Evolutionary conservation across 2,329 filamentous ascomycete species (phyloP), one percentile per base, ranked within the genome.

Genomic region (Drechslera avenae): DNA sequence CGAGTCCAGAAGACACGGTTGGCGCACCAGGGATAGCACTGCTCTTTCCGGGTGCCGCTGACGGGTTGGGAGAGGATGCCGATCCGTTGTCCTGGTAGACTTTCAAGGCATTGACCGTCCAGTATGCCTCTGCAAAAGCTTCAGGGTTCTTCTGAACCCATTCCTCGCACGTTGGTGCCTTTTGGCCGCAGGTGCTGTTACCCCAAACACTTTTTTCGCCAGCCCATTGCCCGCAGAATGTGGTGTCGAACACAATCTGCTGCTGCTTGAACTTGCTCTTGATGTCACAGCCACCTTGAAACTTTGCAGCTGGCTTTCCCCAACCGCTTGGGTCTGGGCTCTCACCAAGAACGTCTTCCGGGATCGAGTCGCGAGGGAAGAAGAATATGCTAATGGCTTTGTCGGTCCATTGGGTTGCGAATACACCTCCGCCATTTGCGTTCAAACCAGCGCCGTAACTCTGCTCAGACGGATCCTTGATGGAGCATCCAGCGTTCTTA

Each of bases 191-290:
- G 35, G 81, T 79, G 52, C 86, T 80, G 26, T 71, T 66, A 40
- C 67, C 64, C 87, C 88, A 96, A 28, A 86, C 84, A 34, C 77
- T 70, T 18, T 90, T 90, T 2, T 33, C 50, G n/a, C 62, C 62
- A 6, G 91, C 91, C 91, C 91, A 96, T 67, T 88, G 84, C 16
- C 92, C 92, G 73, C 92, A 97, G 72, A 96, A 90, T 5, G 88
- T 89, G 1, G 86, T 94, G 75, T 93, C 85, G 73, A 94, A 86
- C 57, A 93, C 83, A 57, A 97, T 85, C 62, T 87, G 83, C 76
- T 96, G 83, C 52, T 87, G 74, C 52, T 77, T 77, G 77, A 97
- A 95, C 72, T 87, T 81, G 1, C 74, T 59, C 53, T 86, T 78
- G 57, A 96, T 88, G 62, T 92, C 77, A 74, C 93, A 97, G 7